Evolutionary conservation across 805 yeast genomes (phyloP).

Genomic region (Metschnikowia picachoensis): DNA sequence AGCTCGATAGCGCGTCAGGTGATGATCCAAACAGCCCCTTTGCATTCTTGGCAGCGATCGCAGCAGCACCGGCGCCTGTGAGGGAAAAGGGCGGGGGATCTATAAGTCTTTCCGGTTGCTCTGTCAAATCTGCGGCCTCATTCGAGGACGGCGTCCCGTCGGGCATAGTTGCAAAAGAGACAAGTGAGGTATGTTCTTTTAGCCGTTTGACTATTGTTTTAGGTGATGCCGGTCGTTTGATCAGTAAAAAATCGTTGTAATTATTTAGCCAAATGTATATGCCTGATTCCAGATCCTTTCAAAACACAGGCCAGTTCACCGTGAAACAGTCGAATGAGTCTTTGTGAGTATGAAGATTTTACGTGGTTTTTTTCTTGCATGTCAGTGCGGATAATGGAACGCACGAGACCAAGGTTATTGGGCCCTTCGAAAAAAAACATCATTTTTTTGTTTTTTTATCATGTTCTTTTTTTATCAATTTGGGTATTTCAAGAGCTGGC

Average conservation of each 20-base stretch:
- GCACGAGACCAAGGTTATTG: neutral
- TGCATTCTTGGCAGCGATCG: slow-evolving; percentile 5
- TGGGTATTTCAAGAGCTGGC: no score
- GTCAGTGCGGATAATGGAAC: neutral
- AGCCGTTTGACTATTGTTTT: neutral
- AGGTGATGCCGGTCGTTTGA: neutral
- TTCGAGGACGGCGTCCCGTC: slow-evolving; percentile 4
- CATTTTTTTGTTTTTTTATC: no score
- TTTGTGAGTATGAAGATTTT: neutral
- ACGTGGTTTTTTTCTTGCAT: slow-evolving; percentile 1
- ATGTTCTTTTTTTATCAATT: neutral
- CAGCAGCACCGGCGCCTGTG: slow-evolving; percentile 11
- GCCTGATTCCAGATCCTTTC: neutral
- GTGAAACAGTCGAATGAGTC: neutral
- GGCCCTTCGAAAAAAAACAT: neutral
- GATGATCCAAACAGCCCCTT: slow-evolving; percentile 2
- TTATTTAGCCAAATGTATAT: neutral
- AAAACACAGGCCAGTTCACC: neutral
- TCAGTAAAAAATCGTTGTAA: no score
- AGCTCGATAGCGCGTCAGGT: neutral
- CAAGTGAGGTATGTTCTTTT: neutral
- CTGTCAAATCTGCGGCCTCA: neutral
- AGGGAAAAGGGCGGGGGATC: slow-evolving; percentile 13
- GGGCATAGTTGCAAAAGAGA: slow-evolving; percentile 6
- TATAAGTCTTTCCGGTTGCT: slow-evolving; percentile 1